These are phyloP conservation scores for Coemansia interrupta DNA, from an alignment of 192 early-diverging fungal species.

Conservation along the genomic window DNA sequence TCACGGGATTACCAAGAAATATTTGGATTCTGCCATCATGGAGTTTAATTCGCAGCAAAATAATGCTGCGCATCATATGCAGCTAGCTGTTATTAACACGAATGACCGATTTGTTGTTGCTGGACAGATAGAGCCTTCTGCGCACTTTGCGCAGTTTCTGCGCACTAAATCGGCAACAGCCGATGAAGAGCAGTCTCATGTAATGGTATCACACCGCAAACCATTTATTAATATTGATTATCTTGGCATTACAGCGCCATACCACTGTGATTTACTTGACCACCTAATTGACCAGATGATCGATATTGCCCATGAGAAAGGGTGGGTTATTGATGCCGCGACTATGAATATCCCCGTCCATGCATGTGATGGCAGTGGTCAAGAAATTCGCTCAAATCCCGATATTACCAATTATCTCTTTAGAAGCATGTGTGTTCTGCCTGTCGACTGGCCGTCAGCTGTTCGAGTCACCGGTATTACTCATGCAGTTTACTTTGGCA, in stretches of 20 bases:
- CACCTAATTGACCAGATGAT: background rate
- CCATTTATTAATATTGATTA: conserved; percentile 74
- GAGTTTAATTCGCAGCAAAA: conserved; percentile 16
- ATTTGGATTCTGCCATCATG: conserved; percentile 9
- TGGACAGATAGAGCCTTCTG: conserved; percentile 7
- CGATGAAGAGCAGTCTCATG: conserved; percentile 58
- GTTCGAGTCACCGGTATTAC: conserved; percentile 57
- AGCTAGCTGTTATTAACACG: conserved; percentile 27
- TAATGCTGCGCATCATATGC: conserved; percentile 3
- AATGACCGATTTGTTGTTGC: conserved; percentile 22
- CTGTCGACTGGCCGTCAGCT: conserved; percentile 56
- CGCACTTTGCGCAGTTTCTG: conserved; percentile 9
- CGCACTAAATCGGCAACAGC: conserved; percentile 7
- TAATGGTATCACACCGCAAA: conserved; percentile 76
- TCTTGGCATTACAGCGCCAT: conserved; percentile 82
- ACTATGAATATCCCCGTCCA: conserved; percentile 61
- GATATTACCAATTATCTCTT: too few species aligned
- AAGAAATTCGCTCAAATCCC: too few species aligned
- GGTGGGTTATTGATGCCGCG: conserved; percentile 15
- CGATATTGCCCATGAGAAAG: conserved; percentile 14
- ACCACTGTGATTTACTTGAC: conserved; percentile 47
- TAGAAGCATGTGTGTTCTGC: too few species aligned
- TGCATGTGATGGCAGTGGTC: conserved; percentile 22
- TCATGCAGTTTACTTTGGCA: conserved; percentile 93
- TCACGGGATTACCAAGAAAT: conserved; percentile 9